These are phyloP conservation scores for Funneliformis mosseae DNA, from an alignment of 192 early-diverging fungal species.

Conservation along the genomic window DNA sequence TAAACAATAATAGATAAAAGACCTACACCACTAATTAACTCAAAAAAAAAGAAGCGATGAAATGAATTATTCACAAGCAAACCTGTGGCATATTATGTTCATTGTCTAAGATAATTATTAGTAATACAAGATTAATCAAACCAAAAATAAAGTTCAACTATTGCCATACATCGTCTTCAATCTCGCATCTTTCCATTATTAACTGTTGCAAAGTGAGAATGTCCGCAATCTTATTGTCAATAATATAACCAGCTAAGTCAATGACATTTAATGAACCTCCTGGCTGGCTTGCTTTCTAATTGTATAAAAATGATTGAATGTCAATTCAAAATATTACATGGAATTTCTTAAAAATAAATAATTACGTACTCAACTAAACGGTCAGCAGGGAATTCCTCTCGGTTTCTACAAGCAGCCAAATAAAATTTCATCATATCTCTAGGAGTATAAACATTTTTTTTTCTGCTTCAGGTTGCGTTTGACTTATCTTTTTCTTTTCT, in stretches of 20 bases:
- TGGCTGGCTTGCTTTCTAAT: conserved; percentile 7
- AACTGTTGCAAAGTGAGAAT: conserved; percentile 70
- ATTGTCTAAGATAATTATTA: conserved; percentile 44
- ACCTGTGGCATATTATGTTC: conserved; percentile 73
- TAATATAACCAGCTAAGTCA: conserved; percentile 40
- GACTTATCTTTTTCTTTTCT: conserved; percentile 13
- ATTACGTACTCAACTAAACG: conserved; percentile 35
- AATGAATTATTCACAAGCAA: conserved; percentile 68
- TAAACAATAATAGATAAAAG: conserved; percentile 9
- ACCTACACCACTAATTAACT: background rate
- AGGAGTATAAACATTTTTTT: conserved; percentile 45
- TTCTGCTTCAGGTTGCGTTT: conserved; percentile 28
- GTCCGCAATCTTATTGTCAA: conserved; percentile 64
- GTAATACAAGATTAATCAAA: background rate
- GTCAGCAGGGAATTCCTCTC: conserved; percentile 49
- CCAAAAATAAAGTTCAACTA: background rate
- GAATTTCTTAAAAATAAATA: background rate
- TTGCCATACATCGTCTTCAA: conserved; percentile 70
- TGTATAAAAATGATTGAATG: background rate
- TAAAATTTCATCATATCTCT: conserved; percentile 49
- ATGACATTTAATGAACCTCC: conserved; percentile 1
- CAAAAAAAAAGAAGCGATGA: conserved; percentile 21
- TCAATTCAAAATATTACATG: background rate
- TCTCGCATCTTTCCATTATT: conserved; percentile 65
- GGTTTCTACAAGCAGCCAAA: conserved; percentile 42